Conservation (phyloP, 495 filamentous ascomycete genomes). For the Penicillium daleae region DNA sequence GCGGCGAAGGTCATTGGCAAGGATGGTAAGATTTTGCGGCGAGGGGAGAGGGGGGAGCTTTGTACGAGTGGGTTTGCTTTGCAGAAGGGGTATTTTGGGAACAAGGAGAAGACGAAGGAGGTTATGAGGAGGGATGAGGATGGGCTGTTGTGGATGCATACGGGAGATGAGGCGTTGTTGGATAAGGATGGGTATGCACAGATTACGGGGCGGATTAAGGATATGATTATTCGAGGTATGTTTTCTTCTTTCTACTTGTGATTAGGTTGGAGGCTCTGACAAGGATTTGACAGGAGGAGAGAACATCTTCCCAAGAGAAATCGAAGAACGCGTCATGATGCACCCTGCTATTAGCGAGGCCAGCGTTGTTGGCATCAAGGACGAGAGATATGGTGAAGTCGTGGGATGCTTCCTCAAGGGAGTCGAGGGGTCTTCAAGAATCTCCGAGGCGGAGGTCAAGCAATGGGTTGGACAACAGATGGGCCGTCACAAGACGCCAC, state of each 20-base stretch:
- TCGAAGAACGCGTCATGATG: constrained; percentile 26
- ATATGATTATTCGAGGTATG: constrained; percentile 64
- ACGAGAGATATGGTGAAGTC: constrained; percentile 26
- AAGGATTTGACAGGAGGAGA: constrained; percentile 25
- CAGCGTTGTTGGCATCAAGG: constrained; percentile 27
- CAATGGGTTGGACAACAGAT: constrained; percentile 53
- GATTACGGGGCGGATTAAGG: constrained; percentile 63
- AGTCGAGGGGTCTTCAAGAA: neutral
- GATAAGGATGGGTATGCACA: constrained; percentile 26
- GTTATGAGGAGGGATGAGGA: constrained; percentile 53
- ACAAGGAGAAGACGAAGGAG: constrained; percentile 64
- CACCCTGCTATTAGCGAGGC: constrained; percentile 26
- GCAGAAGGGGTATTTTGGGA: constrained; percentile 83
- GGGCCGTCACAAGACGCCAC: constrained; percentile 60
- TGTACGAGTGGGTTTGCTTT: constrained; percentile 74
- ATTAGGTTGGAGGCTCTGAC: neutral
- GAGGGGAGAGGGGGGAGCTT: constrained; percentile 71
- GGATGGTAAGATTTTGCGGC: constrained; percentile 49
- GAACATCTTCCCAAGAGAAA: constrained; percentile 34
- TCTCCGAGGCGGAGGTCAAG: constrained; percentile 14
- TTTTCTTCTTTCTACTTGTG: neutral
- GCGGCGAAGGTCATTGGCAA: constrained; percentile 72
- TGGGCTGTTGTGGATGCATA: constrained; percentile 31
- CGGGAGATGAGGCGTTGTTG: constrained; percentile 31
- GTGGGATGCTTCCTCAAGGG: constrained; percentile 33